Base-by-base conservation (phyloP, 352 stramenopile genomes). In the Globisporangium perplexum region DNA sequence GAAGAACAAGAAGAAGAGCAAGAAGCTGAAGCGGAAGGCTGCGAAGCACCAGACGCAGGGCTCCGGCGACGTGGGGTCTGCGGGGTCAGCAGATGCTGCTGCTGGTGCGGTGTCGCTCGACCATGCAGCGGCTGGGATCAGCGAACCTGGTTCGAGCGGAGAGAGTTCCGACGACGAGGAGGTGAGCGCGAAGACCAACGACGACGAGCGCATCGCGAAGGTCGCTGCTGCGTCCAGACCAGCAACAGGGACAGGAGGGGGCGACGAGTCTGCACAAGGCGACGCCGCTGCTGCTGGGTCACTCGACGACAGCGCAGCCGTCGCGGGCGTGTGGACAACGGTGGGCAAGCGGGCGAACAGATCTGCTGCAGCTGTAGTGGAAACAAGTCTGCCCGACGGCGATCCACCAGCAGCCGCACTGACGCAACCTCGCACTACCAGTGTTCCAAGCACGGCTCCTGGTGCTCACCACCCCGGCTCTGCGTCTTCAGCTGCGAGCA, bases 1-100 rank as follows among this genome's bases (percentile, higher is more conserved):
- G 48, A 83, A 75, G 52, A 66, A 20, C 57, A 91, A 86, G 63
- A 92, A 88, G 66, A 87, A 87, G 59, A 77, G 74, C 43, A 86
- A 89, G 55, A 88, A 85, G 20, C 63, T 64, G 0, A 91, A 91
- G 63, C 75, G 77, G 20, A 85, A 83, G 50, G 61, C 65, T 0
- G 58, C 60, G 44, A 56, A 52, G 23, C 63, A 67, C 22, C 69
- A 74, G 43, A 26, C 43, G 15, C 58, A 72, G 54, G 23, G 58
- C 14, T 35, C 42, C 22, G 38, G 50, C 12, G 20, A 28, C 7
- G 46, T 38, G 0, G 45, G n/a, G 23, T 2, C 17, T 41, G 20
- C 24, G 15, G 28, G 7, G 14, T 20, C 26, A 18, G 26, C 23
- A 14, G 44, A 45, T 20, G 20, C 35, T 3, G 20, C 35, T 3